Percentiles rank a stretch among this genome's conserved stretches.
phyloP scores from a whole-genome alignment of 1,284 basidiomycete species.

The Ustilago loliicola region DNA sequence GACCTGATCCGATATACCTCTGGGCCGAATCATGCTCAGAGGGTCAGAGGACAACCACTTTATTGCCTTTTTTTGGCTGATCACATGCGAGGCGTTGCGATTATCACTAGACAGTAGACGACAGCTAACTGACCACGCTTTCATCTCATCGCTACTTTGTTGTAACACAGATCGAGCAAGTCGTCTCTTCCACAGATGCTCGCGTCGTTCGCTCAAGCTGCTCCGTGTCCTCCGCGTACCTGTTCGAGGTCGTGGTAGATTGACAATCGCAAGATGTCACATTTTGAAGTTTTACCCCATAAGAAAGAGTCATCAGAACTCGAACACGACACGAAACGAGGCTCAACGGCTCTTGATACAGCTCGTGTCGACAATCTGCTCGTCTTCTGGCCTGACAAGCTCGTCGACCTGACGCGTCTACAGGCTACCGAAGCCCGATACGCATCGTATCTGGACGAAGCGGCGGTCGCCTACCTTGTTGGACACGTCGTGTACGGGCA shows the following conservation, averaged over 20 bases:
- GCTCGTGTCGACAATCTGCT: conserved; percentile 27
- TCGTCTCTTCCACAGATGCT: conserved; percentile 24
- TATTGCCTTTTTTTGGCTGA: conserved; percentile 57
- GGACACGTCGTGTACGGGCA: conserved; percentile 26
- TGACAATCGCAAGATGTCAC: conserved; percentile 17
- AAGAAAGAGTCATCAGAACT: conserved; percentile 2
- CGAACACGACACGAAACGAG: neutral
- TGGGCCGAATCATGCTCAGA: conserved; percentile 43
- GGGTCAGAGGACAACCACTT: conserved; percentile 57
- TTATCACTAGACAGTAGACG: neutral
- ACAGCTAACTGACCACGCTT: conserved; percentile 12
- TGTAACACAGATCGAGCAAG: conserved; percentile 6
- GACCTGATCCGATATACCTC: conserved; percentile 58
- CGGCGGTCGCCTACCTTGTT: conserved; percentile 8
- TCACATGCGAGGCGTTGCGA: conserved; percentile 18
- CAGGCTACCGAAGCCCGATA: neutral
- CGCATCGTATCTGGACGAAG: neutral
- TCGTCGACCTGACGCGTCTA: conserved; percentile 15
- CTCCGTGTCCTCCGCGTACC: conserved; percentile 36
- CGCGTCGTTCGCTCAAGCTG: conserved; percentile 10
- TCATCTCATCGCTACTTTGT: neutral
- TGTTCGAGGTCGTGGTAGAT: conserved; percentile 50
- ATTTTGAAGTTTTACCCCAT: conserved; percentile 30
- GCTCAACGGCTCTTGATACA: neutral
- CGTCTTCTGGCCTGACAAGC: conserved; percentile 47